Conservation (phyloP, 768 basidiomycete species). For the Agaricus blazei region DNA sequence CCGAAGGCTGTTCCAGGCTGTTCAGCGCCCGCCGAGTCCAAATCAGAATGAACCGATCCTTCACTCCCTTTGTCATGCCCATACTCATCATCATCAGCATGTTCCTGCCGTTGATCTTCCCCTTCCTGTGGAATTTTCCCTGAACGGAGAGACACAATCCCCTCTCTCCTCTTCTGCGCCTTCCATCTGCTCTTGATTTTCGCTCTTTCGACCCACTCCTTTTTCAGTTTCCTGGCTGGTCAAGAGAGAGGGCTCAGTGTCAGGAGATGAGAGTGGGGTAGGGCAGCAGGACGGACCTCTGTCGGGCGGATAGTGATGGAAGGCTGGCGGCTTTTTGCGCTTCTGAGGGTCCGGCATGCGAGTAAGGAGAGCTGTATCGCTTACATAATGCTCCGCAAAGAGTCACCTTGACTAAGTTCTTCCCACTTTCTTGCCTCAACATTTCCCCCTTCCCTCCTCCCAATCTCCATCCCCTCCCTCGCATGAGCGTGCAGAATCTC, state of each 20-base stretch:
- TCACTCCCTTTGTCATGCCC: slow-evolving; percentile 15
- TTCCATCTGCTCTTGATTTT: slow-evolving; percentile 82
- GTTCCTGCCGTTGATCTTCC: background rate
- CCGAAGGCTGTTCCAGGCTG: background rate
- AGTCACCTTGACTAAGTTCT: slow-evolving; percentile 11
- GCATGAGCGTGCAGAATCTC: slow-evolving; percentile 95
- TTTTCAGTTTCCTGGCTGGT: slow-evolving; percentile 76
- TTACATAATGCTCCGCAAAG: slow-evolving; percentile 23
- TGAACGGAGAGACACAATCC: slow-evolving; percentile 17
- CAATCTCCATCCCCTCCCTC: slow-evolving; percentile 46
- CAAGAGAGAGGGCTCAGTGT: slow-evolving; percentile 1
- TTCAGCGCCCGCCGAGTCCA: background rate
- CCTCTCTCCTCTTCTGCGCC: slow-evolving; percentile 54
- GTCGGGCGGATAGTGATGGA: slow-evolving; percentile 57
- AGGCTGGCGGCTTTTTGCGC: slow-evolving; percentile 63
- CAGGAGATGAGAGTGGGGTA: background rate
- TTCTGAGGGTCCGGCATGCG: slow-evolving; percentile 26
- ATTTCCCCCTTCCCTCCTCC: slow-evolving; percentile 23
- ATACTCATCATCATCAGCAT: slow-evolving; percentile 15
- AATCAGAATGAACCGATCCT: background rate
- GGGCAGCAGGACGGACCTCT: slow-evolving; percentile 41
- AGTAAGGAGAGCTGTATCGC: slow-evolving; percentile 14
- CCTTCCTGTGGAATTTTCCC: slow-evolving; percentile 4
- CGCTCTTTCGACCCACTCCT: slow-evolving; percentile 69
- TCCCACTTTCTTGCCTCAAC: slow-evolving; percentile 27